Evolutionary conservation across 805 yeast genomes (phyloP).

Genomic region (Wickerhamiella dianesei): DNA sequence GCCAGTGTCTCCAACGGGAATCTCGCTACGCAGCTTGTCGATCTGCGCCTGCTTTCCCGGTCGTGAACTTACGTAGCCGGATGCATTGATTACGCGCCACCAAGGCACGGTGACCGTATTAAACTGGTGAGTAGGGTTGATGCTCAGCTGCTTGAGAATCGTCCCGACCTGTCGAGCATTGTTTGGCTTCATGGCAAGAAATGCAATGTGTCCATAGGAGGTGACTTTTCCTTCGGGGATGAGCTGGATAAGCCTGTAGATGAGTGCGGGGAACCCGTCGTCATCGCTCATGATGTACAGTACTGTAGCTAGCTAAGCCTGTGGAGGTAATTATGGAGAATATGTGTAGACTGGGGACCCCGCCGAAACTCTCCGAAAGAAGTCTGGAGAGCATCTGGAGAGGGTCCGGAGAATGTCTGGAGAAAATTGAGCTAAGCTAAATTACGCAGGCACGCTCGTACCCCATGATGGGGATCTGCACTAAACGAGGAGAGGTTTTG

Average conservation of each 20-base stretch:
- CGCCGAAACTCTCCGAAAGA: too few species aligned
- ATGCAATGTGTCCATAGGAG: constrained; percentile 66
- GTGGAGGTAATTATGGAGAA: too few species aligned
- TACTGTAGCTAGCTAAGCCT: too few species aligned
- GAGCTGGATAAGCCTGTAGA: constrained; percentile 37
- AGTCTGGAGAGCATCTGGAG: too few species aligned
- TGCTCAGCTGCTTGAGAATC: constrained; percentile 43
- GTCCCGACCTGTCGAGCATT: constrained; percentile 66
- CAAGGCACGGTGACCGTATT: constrained; percentile 43
- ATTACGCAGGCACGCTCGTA: too few species aligned
- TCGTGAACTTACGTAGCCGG: constrained; percentile 46
- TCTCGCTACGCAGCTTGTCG: constrained; percentile 34
- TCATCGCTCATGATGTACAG: constrained; percentile 27
- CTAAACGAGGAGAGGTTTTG: constrained; percentile 1
- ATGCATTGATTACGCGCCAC: constrained; percentile 65
- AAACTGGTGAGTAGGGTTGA: constrained; percentile 16
- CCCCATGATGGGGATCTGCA: neutral
- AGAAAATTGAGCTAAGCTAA: too few species aligned
- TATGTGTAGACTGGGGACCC: too few species aligned
- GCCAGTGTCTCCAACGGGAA: constrained; percentile 23
- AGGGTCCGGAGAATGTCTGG: too few species aligned
- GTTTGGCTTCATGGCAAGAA: constrained; percentile 44
- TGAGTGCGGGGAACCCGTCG: constrained; percentile 47
- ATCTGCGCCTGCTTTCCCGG: constrained; percentile 37
- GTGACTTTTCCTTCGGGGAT: constrained; percentile 56